Base-by-base conservation (phyloP, 768 basidiomycete species). In the Kwoniella shandongensis region DNA sequence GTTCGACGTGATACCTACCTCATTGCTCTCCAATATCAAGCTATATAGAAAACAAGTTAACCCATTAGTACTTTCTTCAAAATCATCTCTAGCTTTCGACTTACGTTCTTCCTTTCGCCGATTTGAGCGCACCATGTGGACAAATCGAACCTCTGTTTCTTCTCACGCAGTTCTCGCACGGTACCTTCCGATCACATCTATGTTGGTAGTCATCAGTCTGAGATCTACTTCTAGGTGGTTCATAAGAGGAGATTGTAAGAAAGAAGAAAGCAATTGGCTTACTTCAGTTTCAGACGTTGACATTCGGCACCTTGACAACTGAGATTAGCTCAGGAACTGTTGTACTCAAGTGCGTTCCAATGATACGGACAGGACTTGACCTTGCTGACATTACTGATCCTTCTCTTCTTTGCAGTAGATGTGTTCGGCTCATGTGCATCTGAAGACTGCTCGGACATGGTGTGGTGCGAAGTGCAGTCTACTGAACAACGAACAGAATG, bases 1-100 rank as follows among this genome's bases (percentile, higher is more conserved):
- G 11, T 32, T 32, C 13, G 32, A 13, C 13, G 12, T 4, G 15
- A 45, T 23, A 20, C 12, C 26, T 46, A 60, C 59, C 42, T 60
- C 59, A n/a, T 52, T 60, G 22, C 59, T 54, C 7, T 52, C 59
- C 39, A 60, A 26, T 4, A 59, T 59, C 29, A 52, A 47, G 2
- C 57, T 59, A 41, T 17, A 41, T 13, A 13, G 32, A 18, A 42
- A 52, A 10, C 7, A 8, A 12, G 22, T 41, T 10, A 29, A 27
- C 12, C 35, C 25, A 11, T 10, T 13, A 39, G 15, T 36, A 13
- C 30, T 2, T 35, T 13, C 52, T 42, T 15, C 36, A 10, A 17
- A 18, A 12, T 20, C 48, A 7, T n/a, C 12, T 40, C 38, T 26
- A 29, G 46, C 29, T 48, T 32, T 6, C 32, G 6, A 32, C 32